phyloP scores from a whole-genome alignment of 148 eudicot genomes.

The Spergularia bocconei region DNA sequence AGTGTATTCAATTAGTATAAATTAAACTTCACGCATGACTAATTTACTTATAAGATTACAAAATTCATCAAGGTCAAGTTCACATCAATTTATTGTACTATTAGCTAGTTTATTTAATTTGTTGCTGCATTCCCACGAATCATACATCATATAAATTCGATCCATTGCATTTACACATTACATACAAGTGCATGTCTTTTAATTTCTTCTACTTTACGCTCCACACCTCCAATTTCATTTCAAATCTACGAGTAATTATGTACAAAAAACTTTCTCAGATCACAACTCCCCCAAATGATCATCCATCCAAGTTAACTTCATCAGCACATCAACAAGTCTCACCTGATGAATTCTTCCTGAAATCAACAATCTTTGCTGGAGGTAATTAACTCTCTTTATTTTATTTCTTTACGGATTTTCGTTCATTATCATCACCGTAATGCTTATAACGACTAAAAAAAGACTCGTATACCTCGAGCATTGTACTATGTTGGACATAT shows the following conservation, averaged over 20 bases:
- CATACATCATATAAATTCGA: too few species aligned
- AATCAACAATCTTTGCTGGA: constrained; percentile 27
- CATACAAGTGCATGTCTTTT: background rate
- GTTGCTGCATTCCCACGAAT: background rate
- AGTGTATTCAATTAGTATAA: too few species aligned
- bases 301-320: background rate
- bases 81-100: background rate
- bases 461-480: too few species aligned
- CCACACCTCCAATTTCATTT: background rate
- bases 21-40: too few species aligned
- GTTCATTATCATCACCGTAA: too few species aligned
- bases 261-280: constrained; percentile 20
- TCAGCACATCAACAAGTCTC: background rate
- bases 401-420: too few species aligned
- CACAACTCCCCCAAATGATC: background rate
- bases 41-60: background rate
- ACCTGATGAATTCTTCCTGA: constrained; percentile 6
- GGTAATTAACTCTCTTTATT: constrained; percentile 16
- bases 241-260: background rate
- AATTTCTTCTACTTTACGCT: background rate
- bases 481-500: too few species aligned
- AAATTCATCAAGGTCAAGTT: background rate
- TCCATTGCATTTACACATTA: background rate
- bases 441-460: too few species aligned
- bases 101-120: background rate